phyloP scores from a whole-genome alignment of 805 yeast species.

The Metschnikowia continentalis region DNA sequence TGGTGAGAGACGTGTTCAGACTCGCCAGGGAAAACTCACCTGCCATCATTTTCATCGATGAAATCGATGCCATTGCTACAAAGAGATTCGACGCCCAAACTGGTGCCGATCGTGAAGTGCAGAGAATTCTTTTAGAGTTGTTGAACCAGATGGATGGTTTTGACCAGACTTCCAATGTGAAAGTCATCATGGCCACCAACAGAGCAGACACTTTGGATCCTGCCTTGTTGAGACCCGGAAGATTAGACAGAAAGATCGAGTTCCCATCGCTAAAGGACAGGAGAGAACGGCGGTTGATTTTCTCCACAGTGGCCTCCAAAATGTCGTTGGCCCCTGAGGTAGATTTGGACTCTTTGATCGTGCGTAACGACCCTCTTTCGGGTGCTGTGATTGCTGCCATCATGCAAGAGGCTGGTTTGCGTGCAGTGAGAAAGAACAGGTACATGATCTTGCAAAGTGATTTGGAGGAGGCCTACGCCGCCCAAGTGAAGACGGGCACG shows the following conservation, averaged over 20 bases:
- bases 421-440: slow-evolving; percentile 97
- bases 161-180: slow-evolving; percentile 91
- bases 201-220: slow-evolving; percentile 99
- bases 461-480: slow-evolving; percentile 94
- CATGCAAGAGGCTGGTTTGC: slow-evolving; percentile 99
- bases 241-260: slow-evolving; percentile 96
- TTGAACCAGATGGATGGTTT: slow-evolving; percentile 99
- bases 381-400: slow-evolving; percentile 98
- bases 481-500: slow-evolving; percentile 92
- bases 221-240: slow-evolving; percentile 95
- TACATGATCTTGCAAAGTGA: slow-evolving; percentile 95
- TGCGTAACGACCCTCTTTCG: slow-evolving; percentile 93
- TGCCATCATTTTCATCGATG: slow-evolving; percentile 94
- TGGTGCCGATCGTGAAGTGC: slow-evolving; percentile 99
- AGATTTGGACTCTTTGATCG: slow-evolving; percentile 89
- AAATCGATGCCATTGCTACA: slow-evolving; percentile 98
- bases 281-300: slow-evolving; percentile 95
- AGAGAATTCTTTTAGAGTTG: slow-evolving; percentile 91
- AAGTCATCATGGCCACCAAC: slow-evolving; percentile 98
- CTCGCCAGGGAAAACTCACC: slow-evolving; percentile 97
- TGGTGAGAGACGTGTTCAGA: slow-evolving; percentile 98
- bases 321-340: slow-evolving; percentile 98
- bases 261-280: slow-evolving; percentile 95
- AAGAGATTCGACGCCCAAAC: slow-evolving; percentile 99
- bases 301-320: slow-evolving; percentile 91